A percentile compares a stretch with the other conserved stretches of the same genome.
Evolutionary conservation across 306 rosid species (phyloP).

Genomic region (Begonia fuchsioides): DNA sequence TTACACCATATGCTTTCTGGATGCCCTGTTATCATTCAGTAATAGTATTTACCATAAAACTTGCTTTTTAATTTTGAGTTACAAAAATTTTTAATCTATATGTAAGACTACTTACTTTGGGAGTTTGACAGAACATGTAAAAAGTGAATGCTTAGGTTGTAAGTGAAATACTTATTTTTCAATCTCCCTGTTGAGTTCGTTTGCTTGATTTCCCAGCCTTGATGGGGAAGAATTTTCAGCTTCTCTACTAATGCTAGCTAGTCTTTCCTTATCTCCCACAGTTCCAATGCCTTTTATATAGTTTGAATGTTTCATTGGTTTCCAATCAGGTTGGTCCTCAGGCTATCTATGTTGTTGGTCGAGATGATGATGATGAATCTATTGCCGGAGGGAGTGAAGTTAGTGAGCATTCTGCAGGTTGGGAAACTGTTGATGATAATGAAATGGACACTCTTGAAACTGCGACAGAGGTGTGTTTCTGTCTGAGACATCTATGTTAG

Average conservation of each 20-base stretch:
- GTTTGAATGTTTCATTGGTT: slow-evolving; percentile 11
- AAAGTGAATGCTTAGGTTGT: too few species aligned
- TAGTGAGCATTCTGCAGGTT: slow-evolving; percentile 83
- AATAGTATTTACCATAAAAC: too few species aligned
- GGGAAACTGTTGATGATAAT: slow-evolving; percentile 93
- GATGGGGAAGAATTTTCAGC: not conserved
- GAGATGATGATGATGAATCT: slow-evolving; percentile 95
- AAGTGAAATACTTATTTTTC: too few species aligned
- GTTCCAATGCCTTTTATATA: not conserved
- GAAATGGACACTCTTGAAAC: slow-evolving; percentile 46
- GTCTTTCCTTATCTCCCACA: not conserved
- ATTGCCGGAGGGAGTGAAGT: slow-evolving; percentile 78
- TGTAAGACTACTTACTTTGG: too few species aligned
- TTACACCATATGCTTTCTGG: slow-evolving; percentile 9
- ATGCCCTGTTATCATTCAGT: not conserved
- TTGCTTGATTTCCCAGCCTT: not conserved
- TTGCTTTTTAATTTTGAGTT: too few species aligned
- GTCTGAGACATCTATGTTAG: slow-evolving; percentile 1
- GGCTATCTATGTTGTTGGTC: slow-evolving; percentile 96
- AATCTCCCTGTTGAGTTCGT: too few species aligned
- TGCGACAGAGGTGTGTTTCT: slow-evolving; percentile 53
- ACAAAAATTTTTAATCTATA: too few species aligned
- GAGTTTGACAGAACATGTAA: too few species aligned
- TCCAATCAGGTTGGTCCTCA: slow-evolving; percentile 83
- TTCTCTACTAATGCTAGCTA: not conserved